A percentile compares a stretch with the other conserved stretches of the same genome.
Conservation (phyloP, 192 early-diverging fungal species). For the Rhizophagus clarus region DNA sequence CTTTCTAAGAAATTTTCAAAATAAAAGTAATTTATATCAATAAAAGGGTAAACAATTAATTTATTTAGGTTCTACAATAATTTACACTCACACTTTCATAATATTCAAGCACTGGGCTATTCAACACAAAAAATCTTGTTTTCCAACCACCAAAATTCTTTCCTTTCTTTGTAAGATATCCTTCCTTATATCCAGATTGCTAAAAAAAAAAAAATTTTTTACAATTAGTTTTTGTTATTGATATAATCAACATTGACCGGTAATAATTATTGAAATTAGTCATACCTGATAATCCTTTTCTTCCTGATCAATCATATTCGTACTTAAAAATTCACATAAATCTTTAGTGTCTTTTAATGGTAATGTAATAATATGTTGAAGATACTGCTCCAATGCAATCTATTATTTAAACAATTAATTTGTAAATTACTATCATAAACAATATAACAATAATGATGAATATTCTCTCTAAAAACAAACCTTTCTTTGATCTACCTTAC, state of each 20-base stretch:
- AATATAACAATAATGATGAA: slow-evolving; percentile 13
- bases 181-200: slow-evolving; percentile 73
- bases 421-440: background rate
- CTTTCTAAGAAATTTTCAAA: slow-evolving; percentile 55
- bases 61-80: background rate
- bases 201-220: slow-evolving; percentile 38
- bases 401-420: slow-evolving; percentile 7
- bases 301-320: slow-evolving; percentile 60
- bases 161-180: slow-evolving; percentile 88
- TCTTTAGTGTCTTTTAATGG: slow-evolving; percentile 61
- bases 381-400: slow-evolving; percentile 79
- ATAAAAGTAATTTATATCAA: slow-evolving; percentile 19
- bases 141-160: slow-evolving; percentile 99
- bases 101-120: slow-evolving; percentile 73
- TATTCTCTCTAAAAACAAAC: slow-evolving; percentile 35
- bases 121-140: slow-evolving; percentile 80
- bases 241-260: background rate
- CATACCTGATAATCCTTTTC: slow-evolving; percentile 33
- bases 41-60: background rate
- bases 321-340: slow-evolving; percentile 77
- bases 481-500: slow-evolving; percentile 87
- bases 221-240: background rate
- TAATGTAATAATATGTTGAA: slow-evolving; percentile 69
- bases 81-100: slow-evolving; percentile 67
- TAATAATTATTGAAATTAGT: background rate